Percentiles rank a stretch among this genome's conserved stretches.
phyloP scores from a whole-genome alignment of 805 yeast species.

The Nakazawaea molendinolei region DNA sequence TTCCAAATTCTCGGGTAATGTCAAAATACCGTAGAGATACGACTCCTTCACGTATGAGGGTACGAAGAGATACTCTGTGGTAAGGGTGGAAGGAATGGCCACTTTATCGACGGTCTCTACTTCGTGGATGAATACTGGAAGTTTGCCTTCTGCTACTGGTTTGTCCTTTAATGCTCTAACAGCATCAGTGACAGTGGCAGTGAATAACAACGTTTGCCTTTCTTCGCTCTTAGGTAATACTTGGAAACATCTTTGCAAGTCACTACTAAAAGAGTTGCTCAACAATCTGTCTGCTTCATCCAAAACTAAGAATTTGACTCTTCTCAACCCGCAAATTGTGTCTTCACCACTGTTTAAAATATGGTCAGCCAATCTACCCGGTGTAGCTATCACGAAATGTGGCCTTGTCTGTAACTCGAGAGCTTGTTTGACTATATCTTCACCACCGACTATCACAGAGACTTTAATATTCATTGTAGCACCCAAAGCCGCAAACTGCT shows the following conservation, averaged over 20 bases:
- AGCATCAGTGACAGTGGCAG: constrained; percentile 94
- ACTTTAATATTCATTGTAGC: constrained; percentile 79
- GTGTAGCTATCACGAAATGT: constrained; percentile 94
- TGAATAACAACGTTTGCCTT: constrained; percentile 86
- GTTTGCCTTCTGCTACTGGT: constrained; percentile 48
- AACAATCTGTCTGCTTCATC: constrained; percentile 95
- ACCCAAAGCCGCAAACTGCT: constrained; percentile 91
- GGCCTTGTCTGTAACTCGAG: constrained; percentile 76
- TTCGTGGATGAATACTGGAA: constrained; percentile 64
- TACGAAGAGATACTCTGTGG: constrained; percentile 60
- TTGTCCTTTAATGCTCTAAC: constrained; percentile 73
- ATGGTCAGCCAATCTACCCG: constrained; percentile 94
- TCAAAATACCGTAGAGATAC: constrained; percentile 63
- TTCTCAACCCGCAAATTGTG: constrained; percentile 67
- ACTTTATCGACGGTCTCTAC: constrained; percentile 66
- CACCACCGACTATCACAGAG: constrained; percentile 91
- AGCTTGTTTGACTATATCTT: constrained; percentile 86
- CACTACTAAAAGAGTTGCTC: constrained; percentile 76
- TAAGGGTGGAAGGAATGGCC: constrained; percentile 72
- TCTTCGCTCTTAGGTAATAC: constrained; percentile 63
- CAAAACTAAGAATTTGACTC: constrained; percentile 75
- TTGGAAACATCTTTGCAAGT: constrained; percentile 64
- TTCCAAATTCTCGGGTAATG: constrained; percentile 53
- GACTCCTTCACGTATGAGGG: constrained; percentile 92
- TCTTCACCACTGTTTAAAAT: constrained; percentile 85